A percentile compares a stretch with the other conserved stretches of the same genome.
These are phyloP conservation scores for Macrolepiota fuliginosa DNA, from an alignment of 768 basidiomycete species.

Conservation along the genomic window DNA sequence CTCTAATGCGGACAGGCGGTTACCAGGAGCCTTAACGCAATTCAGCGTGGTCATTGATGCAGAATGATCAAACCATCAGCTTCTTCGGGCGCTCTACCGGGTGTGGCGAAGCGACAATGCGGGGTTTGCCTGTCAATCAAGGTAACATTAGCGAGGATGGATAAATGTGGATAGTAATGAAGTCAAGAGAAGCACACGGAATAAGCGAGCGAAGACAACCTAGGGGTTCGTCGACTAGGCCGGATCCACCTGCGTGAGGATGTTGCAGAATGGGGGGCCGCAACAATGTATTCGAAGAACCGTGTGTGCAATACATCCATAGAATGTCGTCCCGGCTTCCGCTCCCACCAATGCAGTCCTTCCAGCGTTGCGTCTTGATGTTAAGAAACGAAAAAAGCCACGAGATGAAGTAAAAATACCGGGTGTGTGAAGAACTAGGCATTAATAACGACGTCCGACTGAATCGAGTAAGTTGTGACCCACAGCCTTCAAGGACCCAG, in stretches of 20 bases:
- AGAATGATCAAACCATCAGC: background rate
- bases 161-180: background rate
- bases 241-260: background rate
- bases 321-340: background rate
- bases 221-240: background rate
- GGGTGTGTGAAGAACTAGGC: slow-evolving; percentile 1
- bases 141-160: background rate
- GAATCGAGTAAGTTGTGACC: slow-evolving; percentile 7
- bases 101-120: background rate
- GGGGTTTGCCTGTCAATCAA: background rate
- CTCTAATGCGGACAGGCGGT: background rate
- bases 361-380: slow-evolving; percentile 1
- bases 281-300: background rate
- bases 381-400: background rate
- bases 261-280: background rate
- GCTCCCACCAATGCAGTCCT: background rate
- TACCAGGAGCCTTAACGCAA: background rate
- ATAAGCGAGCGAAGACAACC: background rate
- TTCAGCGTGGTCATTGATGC: background rate
- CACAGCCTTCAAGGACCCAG: background rate
- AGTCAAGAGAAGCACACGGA: background rate
- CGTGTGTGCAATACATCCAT: background rate
- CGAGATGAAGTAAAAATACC: background rate
- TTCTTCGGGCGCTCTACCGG: background rate
- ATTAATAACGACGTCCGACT: background rate